Evolutionary conservation across 306 rosid genomes (phyloP).

Genomic region (Pyrus bretschneideri): DNA sequence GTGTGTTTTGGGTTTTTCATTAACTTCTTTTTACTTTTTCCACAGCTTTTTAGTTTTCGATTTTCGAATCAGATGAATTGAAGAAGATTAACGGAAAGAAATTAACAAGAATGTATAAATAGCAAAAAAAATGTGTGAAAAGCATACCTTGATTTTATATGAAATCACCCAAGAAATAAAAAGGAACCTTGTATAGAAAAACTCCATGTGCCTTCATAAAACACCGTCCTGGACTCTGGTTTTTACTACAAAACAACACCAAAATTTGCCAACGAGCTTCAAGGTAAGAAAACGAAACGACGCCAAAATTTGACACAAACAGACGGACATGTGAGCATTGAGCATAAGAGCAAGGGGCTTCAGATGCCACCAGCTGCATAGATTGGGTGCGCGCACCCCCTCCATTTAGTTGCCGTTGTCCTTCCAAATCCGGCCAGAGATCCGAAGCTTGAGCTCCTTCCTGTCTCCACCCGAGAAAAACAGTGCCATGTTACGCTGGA

Average conservation of each 20-base stretch:
- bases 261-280: not conserved
- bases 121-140: no score
- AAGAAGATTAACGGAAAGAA: no score
- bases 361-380: not conserved
- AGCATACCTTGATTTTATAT: no score
- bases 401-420: constrained; percentile 8
- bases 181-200: no score
- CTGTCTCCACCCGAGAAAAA: constrained; percentile 28
- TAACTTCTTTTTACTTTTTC: no score
- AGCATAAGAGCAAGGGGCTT: not conserved
- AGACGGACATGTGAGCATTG: not conserved
- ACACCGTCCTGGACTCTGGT: not conserved
- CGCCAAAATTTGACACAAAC: not conserved
- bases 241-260: no score
- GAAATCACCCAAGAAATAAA: no score
- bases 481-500: constrained; percentile 27
- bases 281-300: not conserved
- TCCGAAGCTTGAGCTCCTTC: constrained; percentile 26
- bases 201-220: not conserved
- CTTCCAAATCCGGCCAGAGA: constrained; percentile 21
- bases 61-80: no score
- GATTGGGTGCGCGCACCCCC: not conserved
- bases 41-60: no score
- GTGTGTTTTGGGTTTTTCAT: no score
- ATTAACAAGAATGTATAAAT: no score